Evolutionary conservation across 169 alveolate genomes (phyloP), one percentile per base, ranked within the genome.

Genomic region (Cryptosporidium sp.): DNA sequence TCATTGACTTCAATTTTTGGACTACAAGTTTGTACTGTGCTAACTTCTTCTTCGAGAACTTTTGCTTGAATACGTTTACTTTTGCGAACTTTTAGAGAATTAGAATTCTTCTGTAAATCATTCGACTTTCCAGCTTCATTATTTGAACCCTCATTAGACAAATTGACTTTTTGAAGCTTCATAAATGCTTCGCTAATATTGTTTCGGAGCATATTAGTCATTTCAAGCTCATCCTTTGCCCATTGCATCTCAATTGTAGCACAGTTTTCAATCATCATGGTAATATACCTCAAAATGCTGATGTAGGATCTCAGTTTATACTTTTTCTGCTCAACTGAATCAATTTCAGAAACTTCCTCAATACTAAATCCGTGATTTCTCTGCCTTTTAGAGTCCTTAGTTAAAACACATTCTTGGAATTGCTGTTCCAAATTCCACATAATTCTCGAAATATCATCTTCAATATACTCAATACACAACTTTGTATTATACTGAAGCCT

Each of bases 351-450:
- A 5, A 75, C 73, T 39, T 75, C 86, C 29, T 75, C 86, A 55
- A 75, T 39, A 45, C 86, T 75, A 41, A 75, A 75, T 61, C 86
- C 86, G 48, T 75, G 86, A 37, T 75, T 75, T 75, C 86, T 75
- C 37, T 75, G 86, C 31, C 86, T 75, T 75, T 75, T 75, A 7
- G 86, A 75, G 62, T 75, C 86, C 31, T 75, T 75, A 21, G 86
- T 75, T 41, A 75, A 35, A 23, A 75, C 86, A 43, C 86, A 75
- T 59, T 75, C 86, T 45, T 75, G 86, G 29, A 75, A 75, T 61
- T 75, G 86, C 29, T 75, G 86, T 37, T 75, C 86, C 21, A 75
- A 55, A 75, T 35, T 23, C 74, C 86, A 75, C 86, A 75, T 75
- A 26, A 75, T 35, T 37, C 73, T 75, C 21, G 86, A 75, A 59